Evolutionary conservation across 148 eudicot species (phyloP).

Genomic region (Amaranthus hypochondriacus): DNA sequence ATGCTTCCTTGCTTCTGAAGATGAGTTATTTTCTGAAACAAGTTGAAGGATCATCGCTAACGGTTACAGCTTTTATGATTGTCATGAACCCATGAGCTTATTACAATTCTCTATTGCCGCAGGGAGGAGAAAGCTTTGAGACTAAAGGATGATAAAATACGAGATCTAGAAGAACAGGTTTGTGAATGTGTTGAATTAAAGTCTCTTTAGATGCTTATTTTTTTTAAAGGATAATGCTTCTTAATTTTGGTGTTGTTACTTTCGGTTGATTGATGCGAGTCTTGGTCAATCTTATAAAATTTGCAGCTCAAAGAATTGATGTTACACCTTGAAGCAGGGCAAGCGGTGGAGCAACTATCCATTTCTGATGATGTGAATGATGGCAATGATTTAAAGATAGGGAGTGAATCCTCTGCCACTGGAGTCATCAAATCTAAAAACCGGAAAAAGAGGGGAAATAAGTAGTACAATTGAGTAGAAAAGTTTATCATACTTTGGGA

Average conservation of each 20-base stretch:
- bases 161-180: conserved; percentile 82
- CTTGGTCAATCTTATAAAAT: not conserved
- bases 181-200: not conserved
- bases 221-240: not conserved
- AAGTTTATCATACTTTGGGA: not conserved
- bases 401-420: conserved; percentile 25
- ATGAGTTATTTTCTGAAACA: not conserved
- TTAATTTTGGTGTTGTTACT: not conserved
- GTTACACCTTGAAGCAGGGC: conserved; percentile 48
- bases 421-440: conserved; percentile 17
- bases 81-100: not conserved
- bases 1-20: not conserved
- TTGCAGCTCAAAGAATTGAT: conserved; percentile 50
- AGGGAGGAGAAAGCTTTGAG: conserved; percentile 62
- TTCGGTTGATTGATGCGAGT: not conserved
- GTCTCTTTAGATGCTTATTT: not conserved
- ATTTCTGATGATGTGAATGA: conserved; percentile 32
- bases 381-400: conserved; percentile 23
- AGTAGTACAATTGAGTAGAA: not conserved
- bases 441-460: conserved; percentile 22
- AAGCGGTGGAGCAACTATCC: conserved; percentile 26
- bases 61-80: not conserved
- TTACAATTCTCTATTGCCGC: conserved; percentile 5
- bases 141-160: conserved; percentile 59
- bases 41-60: not conserved